Evolutionary conservation across 2,329 filamentous ascomycete genomes (phyloP), one percentile per base, ranked within the genome.

Genomic region (Ascochyta pisi): DNA sequence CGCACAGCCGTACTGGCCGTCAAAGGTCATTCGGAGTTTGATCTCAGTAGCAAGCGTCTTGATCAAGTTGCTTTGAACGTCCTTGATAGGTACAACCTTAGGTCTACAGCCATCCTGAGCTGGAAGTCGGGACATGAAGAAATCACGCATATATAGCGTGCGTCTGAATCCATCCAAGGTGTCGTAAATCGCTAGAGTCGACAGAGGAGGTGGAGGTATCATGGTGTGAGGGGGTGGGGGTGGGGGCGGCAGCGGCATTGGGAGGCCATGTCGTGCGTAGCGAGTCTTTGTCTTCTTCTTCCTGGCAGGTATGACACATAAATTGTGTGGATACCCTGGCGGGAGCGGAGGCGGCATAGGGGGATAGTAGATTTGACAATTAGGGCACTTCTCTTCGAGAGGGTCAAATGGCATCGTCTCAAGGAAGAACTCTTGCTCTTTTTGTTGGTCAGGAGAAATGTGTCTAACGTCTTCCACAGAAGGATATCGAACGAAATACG

Each of bases 51-150:
- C 66, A 23, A 73, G 52, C 3, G 61, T 61, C 46, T 69, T 69
- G 23, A 73, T 64, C 10, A 73, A n/a, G 1, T 54, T 50, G 6
- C 64, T 63, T 47, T 71, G 63, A 0, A 63, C 58, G 7, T 66
- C 61, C 10, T 63, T 40, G 0, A 42, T 15, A 12, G 27, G 13
- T 6, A 19, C 45, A 3, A 57, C 27, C 15, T 54, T 54, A 6
- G 61, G 63, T 6, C 40, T 49, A 26, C 53, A 52, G 4, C 61
- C 62, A 9, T 58, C 43, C 7, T 31, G 12, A 6, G 43, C 48
- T 4, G 69, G 70, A 2, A 74, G 60, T 22, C 64, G 53, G 4
- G 67, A 65, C 45, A 74, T 48, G 46, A 72, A 70, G 58, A 71
- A 70, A 3, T 67, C 34, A 2, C 42, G 39, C 6, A 49, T 54